Conservation (phyloP, 352 stramenopile genomes). For the Hyaloperonospora arabidopsidis region DNA sequence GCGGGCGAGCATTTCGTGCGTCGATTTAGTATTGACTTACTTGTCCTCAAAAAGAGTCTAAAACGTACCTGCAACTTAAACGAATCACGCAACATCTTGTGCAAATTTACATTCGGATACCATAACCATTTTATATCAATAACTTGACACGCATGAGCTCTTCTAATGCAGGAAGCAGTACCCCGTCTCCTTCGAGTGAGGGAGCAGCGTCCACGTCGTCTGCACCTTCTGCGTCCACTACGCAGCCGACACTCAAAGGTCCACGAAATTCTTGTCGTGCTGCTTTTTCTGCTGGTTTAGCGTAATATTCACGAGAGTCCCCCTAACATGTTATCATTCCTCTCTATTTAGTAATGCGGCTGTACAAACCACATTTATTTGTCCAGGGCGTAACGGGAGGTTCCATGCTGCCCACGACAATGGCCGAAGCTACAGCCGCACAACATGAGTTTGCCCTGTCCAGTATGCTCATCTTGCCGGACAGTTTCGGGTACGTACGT, state of each 20-base stretch:
- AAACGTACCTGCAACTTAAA: not conserved
- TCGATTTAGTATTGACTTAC: not conserved
- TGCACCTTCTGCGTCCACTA: constrained; percentile 7
- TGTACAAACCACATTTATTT: constrained; percentile 86
- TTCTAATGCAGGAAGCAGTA: constrained; percentile 9
- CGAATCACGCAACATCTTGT: not conserved
- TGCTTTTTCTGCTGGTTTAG: no score
- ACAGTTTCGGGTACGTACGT: constrained; percentile 78
- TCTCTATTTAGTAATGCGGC: constrained; percentile 67
- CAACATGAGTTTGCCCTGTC: constrained; percentile 84
- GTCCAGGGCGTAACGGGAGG: constrained; percentile 43
- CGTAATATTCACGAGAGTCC: no score
- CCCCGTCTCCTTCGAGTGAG: constrained; percentile 16
- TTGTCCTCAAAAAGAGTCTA: not conserved
- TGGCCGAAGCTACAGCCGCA: constrained; percentile 33
- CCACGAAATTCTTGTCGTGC: not conserved
- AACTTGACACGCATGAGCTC: no score
- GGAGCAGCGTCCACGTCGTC: constrained; percentile 6
- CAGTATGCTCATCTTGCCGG: constrained; percentile 83
- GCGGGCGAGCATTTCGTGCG: constrained; percentile 44
- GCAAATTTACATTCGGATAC: no score
- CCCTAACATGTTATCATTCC: not conserved
- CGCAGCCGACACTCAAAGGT: constrained; percentile 81
- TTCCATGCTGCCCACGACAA: constrained; percentile 55
- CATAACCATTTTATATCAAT: no score